A percentile compares a stretch with the other conserved stretches of the same genome.
These are phyloP conservation scores for Lentinus polychrous DNA, from an alignment of 1,284 basidiomycete species.

Conservation along the genomic window DNA sequence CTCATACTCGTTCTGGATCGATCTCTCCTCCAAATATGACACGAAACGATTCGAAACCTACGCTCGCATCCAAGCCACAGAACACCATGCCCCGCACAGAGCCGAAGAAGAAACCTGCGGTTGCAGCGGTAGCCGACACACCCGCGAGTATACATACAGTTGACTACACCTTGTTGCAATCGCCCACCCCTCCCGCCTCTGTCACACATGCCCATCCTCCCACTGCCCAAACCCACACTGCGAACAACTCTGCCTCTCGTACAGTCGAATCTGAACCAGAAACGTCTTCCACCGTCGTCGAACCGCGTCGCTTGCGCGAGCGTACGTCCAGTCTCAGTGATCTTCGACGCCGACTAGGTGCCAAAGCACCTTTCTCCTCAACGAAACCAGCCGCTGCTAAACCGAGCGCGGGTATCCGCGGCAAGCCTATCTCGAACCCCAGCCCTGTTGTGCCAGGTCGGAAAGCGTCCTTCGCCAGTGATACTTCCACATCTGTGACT, in stretches of 20 bases:
- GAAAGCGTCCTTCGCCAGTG: slow-evolving; percentile 6
- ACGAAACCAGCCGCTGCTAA: neutral
- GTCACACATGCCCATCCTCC: slow-evolving; percentile 1
- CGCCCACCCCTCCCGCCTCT: slow-evolving; percentile 2
- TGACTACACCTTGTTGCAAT: slow-evolving; percentile 21
- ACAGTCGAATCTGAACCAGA: slow-evolving; percentile 15
- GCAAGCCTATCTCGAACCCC: slow-evolving; percentile 10
- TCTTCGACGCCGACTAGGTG: slow-evolving; percentile 7
- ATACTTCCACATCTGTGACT: slow-evolving; percentile 5
- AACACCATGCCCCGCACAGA: neutral
- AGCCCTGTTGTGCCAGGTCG: neutral
- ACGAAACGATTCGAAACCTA: slow-evolving; percentile 10
- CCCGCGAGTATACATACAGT: slow-evolving; percentile 18
- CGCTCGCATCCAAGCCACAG: slow-evolving; percentile 1
- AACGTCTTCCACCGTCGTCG: slow-evolving; percentile 1
- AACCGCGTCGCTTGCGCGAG: slow-evolving; percentile 2
- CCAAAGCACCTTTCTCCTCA: neutral
- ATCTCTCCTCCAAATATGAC: slow-evolving; percentile 15
- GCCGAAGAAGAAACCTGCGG: slow-evolving; percentile 2
- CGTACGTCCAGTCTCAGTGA: neutral
- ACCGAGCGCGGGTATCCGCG: slow-evolving; percentile 1
- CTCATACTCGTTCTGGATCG: slow-evolving; percentile 7
- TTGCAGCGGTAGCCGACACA: slow-evolving; percentile 11
- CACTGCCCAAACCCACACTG: slow-evolving; percentile 6
- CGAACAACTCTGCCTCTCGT: slow-evolving; percentile 10